Percentiles rank a stretch among this genome's conserved stretches.
Conservation (phyloP, 164 flowering plant genomes). For the Sedum album region DNA sequence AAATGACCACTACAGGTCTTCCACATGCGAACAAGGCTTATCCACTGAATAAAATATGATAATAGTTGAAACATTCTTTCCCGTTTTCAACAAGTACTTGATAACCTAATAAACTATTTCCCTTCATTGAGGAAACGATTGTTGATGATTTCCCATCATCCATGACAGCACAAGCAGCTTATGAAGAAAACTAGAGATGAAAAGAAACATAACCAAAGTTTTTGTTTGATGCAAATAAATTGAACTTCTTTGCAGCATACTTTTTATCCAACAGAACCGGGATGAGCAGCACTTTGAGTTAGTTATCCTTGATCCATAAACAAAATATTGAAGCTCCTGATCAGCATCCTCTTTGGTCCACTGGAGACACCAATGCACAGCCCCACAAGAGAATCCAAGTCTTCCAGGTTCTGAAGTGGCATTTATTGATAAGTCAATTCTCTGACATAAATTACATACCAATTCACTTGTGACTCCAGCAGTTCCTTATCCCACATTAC, state of each 20-base stretch:
- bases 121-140: constrained; percentile 1
- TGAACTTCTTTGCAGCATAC: constrained; percentile 17
- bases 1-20: neutral
- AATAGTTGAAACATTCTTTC: neutral
- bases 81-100: neutral
- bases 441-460: constrained; percentile 30
- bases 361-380: constrained; percentile 26
- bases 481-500: constrained; percentile 18
- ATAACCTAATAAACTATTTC: neutral
- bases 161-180: constrained; percentile 12
- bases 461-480: constrained; percentile 32
- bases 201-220: constrained; percentile 12
- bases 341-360: constrained; percentile 13
- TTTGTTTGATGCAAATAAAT: constrained; percentile 11
- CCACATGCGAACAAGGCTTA: neutral
- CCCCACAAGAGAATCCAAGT: constrained; percentile 26
- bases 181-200: constrained; percentile 13
- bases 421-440: constrained; percentile 36
- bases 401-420: constrained; percentile 54
- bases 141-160: constrained; percentile 15
- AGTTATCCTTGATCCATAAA: neutral
- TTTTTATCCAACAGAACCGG: constrained; percentile 4
- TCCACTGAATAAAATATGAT: constrained; percentile 1
- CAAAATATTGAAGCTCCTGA: constrained; percentile 6
- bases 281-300: constrained; percentile 17